Evolutionary conservation across 2,329 filamentous ascomycete species (phyloP), one percentile per base, ranked within the genome.

Genomic region (Colletotrichum higginsianum): DNA sequence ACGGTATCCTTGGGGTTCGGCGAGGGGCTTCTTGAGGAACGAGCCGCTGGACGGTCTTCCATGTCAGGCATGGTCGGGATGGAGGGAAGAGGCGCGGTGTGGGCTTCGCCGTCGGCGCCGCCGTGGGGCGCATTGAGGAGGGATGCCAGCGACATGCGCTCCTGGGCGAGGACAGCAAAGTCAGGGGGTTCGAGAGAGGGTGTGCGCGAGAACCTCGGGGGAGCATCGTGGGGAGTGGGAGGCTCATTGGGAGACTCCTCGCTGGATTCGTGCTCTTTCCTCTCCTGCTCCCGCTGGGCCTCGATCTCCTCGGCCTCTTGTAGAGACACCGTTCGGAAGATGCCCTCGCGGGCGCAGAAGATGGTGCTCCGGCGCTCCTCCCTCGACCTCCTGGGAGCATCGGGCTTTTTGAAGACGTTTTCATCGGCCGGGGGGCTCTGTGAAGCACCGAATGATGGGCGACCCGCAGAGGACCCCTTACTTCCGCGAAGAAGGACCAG

Each of bases 171-270:
- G 23, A 90, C 77, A 50, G 89, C 89, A 76, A 87, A 88, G n/a
- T 87, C 80, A 2, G 90, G 90, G 23, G 89, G 89, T 16, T 92
- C 90, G 50, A 89, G 86, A 0, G 90, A 91, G 15, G 90, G 90
- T 2, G 89, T 91, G 72, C 89, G 85, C 15, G 89, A 86, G 78
- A 86, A 90, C 61, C 81, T 78, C 46, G 75, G 75, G 38, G 81
- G 79, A 4, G 79, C 74, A 15, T 81, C 82, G 15, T 73, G 75
- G 3, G 79, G 78, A 18, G 82, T 80, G 9, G 80, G 78, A 13
- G 80, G 80, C 55, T 81, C 78, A 38, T 76, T 74, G 38, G 74
- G 71, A 44, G 57, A 61, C 21, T 64, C 70, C 12, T 71, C 42
- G 56, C 61, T 72, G n/a, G 67, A 60, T 30, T 72, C 69, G 16